phyloP scores from a whole-genome alignment of 2,329 filamentous ascomycete genomes.

The Arthrinium phaeospermum region DNA sequence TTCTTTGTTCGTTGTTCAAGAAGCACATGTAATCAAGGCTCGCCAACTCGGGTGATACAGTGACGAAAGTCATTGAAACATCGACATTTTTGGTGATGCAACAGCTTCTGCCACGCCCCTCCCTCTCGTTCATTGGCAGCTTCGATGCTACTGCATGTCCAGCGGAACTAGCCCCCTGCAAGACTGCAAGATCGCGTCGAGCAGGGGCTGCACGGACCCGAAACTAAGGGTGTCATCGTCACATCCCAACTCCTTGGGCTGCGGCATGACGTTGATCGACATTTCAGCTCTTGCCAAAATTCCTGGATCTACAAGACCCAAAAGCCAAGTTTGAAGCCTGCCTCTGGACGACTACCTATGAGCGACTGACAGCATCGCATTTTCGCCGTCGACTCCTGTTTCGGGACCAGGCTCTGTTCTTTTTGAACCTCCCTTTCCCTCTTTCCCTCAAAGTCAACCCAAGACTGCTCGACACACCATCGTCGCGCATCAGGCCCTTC shows the following conservation, averaged over 20 bases:
- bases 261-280: constrained; percentile 20
- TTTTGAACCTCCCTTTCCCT: not conserved
- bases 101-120: not conserved
- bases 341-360: not conserved
- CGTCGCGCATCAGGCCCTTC: not conserved
- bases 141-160: not conserved
- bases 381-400: not conserved
- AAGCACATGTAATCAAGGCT: not conserved
- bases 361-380: constrained; percentile 2
- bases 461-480: not conserved
- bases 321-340: constrained; percentile 5
- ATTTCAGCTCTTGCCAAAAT: constrained; percentile 13
- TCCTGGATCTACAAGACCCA: not conserved
- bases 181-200: not conserved
- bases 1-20: not conserved
- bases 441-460: not conserved
- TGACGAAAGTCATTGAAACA: not conserved
- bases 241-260: constrained; percentile 17
- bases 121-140: not conserved
- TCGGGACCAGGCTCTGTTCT: not conserved
- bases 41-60: not conserved
- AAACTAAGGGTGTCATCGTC: constrained; percentile 19
- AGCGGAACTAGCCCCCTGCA: not conserved
- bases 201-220: constrained; percentile 15
- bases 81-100: not conserved